phyloP scores from a whole-genome alignment of 1,139 yeast genomes.

The Yamadazyma taylorii region DNA sequence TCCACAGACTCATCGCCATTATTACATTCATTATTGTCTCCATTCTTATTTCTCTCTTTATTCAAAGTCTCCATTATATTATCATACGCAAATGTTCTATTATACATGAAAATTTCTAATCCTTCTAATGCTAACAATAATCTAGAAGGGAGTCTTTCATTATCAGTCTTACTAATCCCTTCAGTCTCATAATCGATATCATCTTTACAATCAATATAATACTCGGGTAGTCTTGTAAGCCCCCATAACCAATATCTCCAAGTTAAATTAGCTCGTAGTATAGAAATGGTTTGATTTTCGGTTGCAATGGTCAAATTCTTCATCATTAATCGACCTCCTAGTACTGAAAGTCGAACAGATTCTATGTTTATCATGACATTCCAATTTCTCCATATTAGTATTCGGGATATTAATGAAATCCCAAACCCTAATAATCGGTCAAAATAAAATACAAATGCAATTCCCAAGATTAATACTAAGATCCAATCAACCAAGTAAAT shows the following conservation, averaged over 20 bases:
- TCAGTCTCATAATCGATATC: constrained; percentile 24
- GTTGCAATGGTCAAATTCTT: constrained; percentile 73
- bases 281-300: constrained; percentile 65
- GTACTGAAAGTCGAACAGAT: constrained; percentile 68
- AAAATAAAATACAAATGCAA: constrained; percentile 73
- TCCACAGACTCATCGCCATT: background rate
- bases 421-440: constrained; percentile 70
- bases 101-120: constrained; percentile 76
- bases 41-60: constrained; percentile 15
- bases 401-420: constrained; percentile 50
- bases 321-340: constrained; percentile 81
- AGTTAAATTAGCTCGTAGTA: constrained; percentile 70
- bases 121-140: constrained; percentile 68
- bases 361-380: constrained; percentile 64
- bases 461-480: constrained; percentile 58
- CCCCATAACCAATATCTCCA: constrained; percentile 87
- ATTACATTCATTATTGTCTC: background rate
- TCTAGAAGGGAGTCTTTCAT: constrained; percentile 58
- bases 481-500: constrained; percentile 85
- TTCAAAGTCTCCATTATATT: constrained; percentile 49
- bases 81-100: constrained; percentile 76
- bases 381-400: constrained; percentile 62
- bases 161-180: constrained; percentile 23
- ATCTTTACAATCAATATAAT: constrained; percentile 23
- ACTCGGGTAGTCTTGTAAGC: constrained; percentile 49